A percentile compares a stretch with the other conserved stretches of the same genome.
Conservation (phyloP, 306 rosid genomes). For the Rubus idaeus region DNA sequence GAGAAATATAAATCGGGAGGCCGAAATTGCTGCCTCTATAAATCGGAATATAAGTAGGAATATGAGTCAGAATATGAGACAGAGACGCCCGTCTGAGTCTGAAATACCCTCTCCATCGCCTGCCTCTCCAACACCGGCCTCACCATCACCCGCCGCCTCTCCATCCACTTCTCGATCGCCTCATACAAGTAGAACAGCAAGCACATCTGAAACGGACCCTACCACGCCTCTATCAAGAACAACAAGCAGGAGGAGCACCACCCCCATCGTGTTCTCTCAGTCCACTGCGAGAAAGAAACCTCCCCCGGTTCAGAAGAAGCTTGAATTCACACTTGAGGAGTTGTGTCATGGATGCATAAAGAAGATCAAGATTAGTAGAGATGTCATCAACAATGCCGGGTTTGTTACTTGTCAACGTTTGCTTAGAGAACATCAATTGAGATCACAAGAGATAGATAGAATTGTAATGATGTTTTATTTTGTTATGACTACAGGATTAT, state of each 20-base stretch:
- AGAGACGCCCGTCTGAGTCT: background rate
- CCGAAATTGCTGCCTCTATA: constrained; percentile 10
- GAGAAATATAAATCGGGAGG: constrained; percentile 25
- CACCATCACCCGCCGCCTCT: background rate
- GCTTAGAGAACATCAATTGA: background rate
- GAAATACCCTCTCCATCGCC: constrained; percentile 13
- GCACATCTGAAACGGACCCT: constrained; percentile 25
- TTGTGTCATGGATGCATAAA: constrained; percentile 66
- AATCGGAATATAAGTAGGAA: constrained; percentile 14
- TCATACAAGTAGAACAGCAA: background rate
- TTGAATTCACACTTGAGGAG: constrained; percentile 69
- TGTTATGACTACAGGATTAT: constrained; percentile 45
- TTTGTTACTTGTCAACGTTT: constrained; percentile 27
- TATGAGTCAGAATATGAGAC: background rate
- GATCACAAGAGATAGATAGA: background rate
- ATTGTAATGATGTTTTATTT: background rate
- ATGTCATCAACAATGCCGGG: constrained; percentile 65
- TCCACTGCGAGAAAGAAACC: constrained; percentile 62
- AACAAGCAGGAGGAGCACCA: constrained; percentile 43
- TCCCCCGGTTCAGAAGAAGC: constrained; percentile 58
- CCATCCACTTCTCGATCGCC: background rate
- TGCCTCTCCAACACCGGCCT: background rate
- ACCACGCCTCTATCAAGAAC: constrained; percentile 40
- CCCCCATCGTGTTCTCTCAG: constrained; percentile 83
- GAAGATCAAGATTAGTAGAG: constrained; percentile 70